A percentile compares a stretch with the other conserved stretches of the same genome.
These are phyloP conservation scores for Infundibulicybe gibba DNA, from an alignment of 768 basidiomycete genomes.

Conservation along the genomic window DNA sequence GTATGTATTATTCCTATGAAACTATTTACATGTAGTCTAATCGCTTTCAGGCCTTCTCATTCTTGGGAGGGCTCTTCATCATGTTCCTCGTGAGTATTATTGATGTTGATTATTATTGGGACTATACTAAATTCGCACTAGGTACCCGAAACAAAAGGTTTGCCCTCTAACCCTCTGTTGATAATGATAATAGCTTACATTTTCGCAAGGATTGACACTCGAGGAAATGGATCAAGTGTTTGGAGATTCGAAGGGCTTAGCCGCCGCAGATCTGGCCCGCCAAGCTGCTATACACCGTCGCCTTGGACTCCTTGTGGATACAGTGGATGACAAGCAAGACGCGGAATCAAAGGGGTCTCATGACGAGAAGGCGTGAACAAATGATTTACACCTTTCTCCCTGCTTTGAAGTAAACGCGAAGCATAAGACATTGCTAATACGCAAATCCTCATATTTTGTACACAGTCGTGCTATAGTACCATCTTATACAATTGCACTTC, in stretches of 20 bases:
- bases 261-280: conserved; percentile 48
- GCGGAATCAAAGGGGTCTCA: neutral
- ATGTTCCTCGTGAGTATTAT: conserved; percentile 51
- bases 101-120: neutral
- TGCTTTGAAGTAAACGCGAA: too few relatives aligned
- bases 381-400: too few relatives aligned
- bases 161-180: neutral
- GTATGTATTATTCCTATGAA: conserved; percentile 25
- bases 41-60: conserved; percentile 48
- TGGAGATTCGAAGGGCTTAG: conserved; percentile 50
- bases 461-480: too few relatives aligned
- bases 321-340: conserved; percentile 9
- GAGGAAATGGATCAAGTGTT: conserved; percentile 84
- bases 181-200: neutral
- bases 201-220: conserved; percentile 43
- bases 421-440: too few relatives aligned
- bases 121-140: conserved; percentile 12
- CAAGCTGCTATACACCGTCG: conserved; percentile 51
- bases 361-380: neutral
- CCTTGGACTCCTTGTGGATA: conserved; percentile 49
- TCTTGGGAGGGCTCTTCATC: conserved; percentile 66
- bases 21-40: conserved; percentile 1
- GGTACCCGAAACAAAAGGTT: conserved; percentile 74
- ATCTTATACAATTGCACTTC: too few relatives aligned
- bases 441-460: too few relatives aligned